Percentiles rank a stretch among this genome's conserved stretches.
Evolutionary conservation across 2,329 filamentous ascomycete genomes (phyloP).

Genomic region (Ophioceras dolichostomum): DNA sequence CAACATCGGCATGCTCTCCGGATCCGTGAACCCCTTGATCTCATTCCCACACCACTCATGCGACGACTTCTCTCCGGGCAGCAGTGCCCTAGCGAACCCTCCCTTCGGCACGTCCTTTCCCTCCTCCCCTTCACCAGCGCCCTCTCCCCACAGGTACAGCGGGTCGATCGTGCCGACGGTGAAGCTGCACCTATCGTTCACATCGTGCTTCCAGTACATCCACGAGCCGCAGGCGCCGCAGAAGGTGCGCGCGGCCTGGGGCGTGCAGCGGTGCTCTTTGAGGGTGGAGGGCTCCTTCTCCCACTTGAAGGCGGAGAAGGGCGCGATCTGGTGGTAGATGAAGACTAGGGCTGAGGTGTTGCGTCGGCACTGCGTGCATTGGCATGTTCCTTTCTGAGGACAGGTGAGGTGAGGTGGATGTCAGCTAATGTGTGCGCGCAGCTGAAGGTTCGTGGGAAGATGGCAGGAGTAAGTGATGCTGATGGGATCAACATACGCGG

Average conservation of each 20-base stretch:
- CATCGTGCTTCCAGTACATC: constrained; percentile 30
- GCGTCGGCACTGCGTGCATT: constrained; percentile 43
- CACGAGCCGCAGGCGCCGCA: constrained; percentile 35
- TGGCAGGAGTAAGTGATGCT: neutral
- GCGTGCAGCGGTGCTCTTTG: constrained; percentile 25
- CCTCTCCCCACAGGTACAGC: constrained; percentile 23
- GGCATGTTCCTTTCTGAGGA: constrained; percentile 35
- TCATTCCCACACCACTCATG: constrained; percentile 31
- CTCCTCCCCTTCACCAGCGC: constrained; percentile 6
- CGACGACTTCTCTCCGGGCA: constrained; percentile 18
- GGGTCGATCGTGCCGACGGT: constrained; percentile 32
- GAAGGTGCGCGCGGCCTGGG: constrained; percentile 29
- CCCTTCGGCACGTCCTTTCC: constrained; percentile 9
- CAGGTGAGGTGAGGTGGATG: constrained; percentile 13
- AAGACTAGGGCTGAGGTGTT: constrained; percentile 34
- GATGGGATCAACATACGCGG: constrained; percentile 16
- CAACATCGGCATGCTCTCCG: neutral
- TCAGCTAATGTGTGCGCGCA: no score
- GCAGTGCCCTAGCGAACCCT: constrained; percentile 25
- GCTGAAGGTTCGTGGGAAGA: neutral
- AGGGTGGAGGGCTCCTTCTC: constrained; percentile 18
- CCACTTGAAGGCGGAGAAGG: constrained; percentile 20
- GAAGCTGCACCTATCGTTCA: constrained; percentile 17
- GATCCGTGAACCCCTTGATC: constrained; percentile 35
- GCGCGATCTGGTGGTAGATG: constrained; percentile 22